Percentiles rank a stretch among this genome's conserved stretches.
These are phyloP conservation scores for Scedosporium apiospermum DNA, from an alignment of 2,329 filamentous ascomycete species.

Conservation along the genomic window DNA sequence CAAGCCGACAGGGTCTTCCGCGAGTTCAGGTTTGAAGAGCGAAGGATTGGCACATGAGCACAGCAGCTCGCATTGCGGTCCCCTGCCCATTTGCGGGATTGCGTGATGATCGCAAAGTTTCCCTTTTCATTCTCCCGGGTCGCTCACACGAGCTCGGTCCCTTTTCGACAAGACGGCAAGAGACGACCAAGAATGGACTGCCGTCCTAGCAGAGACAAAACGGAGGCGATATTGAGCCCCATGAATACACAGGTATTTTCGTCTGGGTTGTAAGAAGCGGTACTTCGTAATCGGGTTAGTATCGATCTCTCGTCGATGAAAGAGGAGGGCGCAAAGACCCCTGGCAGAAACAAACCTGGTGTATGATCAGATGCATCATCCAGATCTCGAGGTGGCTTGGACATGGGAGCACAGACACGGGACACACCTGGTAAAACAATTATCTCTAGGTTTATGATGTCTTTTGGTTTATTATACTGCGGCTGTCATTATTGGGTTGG, in stretches of 20 bases:
- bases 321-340: not conserved
- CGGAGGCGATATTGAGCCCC: not conserved
- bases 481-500: no score
- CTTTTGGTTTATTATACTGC: no score
- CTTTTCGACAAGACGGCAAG: not conserved
- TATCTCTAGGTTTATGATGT: no score
- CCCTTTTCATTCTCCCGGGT: not conserved
- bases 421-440: not conserved
- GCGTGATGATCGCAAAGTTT: not conserved
- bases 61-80: not conserved
- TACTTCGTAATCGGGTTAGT: not conserved
- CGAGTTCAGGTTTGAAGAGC: not conserved
- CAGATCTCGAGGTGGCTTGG: not conserved
- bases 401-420: not conserved
- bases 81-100: not conserved
- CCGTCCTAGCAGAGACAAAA: not conserved
- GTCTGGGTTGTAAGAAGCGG: not conserved
- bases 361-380: conserved; percentile 3
- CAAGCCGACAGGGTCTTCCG: not conserved
- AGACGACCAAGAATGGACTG: not conserved
- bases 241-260: not conserved
- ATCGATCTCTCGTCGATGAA: not conserved
- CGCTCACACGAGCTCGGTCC: not conserved
- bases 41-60: not conserved
- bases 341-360: not conserved